These are phyloP conservation scores for Neurospora discreta DNA, from an alignment of 495 filamentous ascomycete genomes.

Conservation along the genomic window DNA sequence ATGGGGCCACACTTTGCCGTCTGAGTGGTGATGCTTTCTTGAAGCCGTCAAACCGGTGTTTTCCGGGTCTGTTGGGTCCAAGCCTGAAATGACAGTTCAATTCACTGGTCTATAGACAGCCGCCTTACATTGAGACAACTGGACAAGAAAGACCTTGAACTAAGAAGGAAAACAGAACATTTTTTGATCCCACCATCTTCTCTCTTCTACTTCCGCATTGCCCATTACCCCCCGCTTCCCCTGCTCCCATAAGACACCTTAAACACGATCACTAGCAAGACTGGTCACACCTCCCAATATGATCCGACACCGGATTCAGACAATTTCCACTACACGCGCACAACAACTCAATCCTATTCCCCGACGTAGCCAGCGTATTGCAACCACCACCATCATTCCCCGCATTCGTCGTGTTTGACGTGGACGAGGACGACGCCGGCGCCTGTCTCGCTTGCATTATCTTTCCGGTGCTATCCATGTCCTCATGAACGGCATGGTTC, in stretches of 20 bases:
- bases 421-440: background rate
- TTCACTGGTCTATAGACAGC: background rate
- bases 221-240: background rate
- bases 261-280: constrained; percentile 6
- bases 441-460: background rate
- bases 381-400: constrained; percentile 2
- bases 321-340: constrained; percentile 29
- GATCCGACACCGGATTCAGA: constrained; percentile 21
- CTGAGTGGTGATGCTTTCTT: too few relatives aligned
- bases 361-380: constrained; percentile 4
- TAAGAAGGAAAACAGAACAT: background rate
- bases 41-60: too few relatives aligned
- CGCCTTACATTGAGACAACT: background rate
- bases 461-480: background rate
- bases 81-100: background rate
- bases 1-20: too few relatives aligned
- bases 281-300: constrained; percentile 20
- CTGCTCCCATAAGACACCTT: background rate
- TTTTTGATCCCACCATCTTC: background rate
- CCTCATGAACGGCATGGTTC: background rate
- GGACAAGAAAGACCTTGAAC: background rate
- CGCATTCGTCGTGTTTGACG: background rate
- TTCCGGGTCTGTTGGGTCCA: background rate
- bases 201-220: too few relatives aligned
- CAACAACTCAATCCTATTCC: constrained; percentile 25